Evolutionary conservation across 2,329 filamentous ascomycete species (phyloP).

Genomic region (Cephalotrichum gorgonifer): DNA sequence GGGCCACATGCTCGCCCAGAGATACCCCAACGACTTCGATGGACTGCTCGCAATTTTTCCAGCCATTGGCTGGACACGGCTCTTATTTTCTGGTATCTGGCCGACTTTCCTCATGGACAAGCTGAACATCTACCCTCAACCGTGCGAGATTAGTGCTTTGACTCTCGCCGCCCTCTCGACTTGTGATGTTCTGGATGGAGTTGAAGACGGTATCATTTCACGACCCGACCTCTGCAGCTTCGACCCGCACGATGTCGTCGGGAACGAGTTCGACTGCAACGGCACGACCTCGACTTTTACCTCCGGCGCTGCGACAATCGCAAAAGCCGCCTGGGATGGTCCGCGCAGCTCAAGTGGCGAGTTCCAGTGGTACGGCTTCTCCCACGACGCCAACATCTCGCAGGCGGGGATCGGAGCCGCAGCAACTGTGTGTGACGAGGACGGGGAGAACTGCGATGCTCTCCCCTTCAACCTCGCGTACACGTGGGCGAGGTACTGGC

Average conservation of each 20-base stretch:
- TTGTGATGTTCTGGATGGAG: constrained; percentile 37
- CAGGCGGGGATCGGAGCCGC: too few relatives aligned
- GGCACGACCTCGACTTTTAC: constrained; percentile 21
- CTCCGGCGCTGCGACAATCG: constrained; percentile 22
- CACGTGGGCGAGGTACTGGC: constrained; percentile 14
- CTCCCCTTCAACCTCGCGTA: constrained; percentile 10
- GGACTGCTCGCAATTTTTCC: constrained; percentile 38
- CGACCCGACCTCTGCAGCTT: constrained; percentile 29
- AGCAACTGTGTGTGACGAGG: too few relatives aligned
- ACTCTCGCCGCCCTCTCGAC: constrained; percentile 27
- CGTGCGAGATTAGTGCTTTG: constrained; percentile 28
- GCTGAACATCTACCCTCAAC: constrained; percentile 22
- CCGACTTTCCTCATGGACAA: not conserved
- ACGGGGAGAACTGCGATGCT: too few relatives aligned
- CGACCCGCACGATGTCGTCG: constrained; percentile 10
- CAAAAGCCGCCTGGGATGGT: constrained; percentile 16
- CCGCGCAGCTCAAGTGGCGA: constrained; percentile 12
- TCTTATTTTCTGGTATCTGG: too few relatives aligned
- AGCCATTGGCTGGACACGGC: constrained; percentile 10
- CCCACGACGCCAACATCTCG: constrained; percentile 8
- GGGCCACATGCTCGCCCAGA: constrained; percentile 41
- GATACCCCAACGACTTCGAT: constrained; percentile 45
- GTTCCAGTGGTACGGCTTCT: constrained; percentile 17
- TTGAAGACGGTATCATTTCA: constrained; percentile 34
- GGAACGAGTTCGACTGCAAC: constrained; percentile 25